Percentiles rank a stretch among this genome's conserved stretches.
Evolutionary conservation across 148 eudicot species (phyloP).

Genomic region (Rhododendron ovatum): DNA sequence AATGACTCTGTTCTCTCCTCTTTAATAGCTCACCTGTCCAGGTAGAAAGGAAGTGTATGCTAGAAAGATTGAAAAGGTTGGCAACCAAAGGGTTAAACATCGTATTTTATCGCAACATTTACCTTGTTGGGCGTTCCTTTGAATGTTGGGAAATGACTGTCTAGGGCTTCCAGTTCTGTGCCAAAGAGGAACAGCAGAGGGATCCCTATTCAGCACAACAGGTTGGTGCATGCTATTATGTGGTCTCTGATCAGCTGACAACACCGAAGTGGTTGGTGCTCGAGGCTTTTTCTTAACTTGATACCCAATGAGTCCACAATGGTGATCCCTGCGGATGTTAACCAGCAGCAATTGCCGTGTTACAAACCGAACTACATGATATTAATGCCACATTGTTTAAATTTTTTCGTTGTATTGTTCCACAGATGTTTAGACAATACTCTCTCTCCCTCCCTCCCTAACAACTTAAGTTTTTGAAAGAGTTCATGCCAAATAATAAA

Average conservation of each 20-base stretch:
- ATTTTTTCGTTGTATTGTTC: neutral
- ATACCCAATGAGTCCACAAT: conserved; percentile 80
- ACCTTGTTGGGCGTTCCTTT: conserved; percentile 22
- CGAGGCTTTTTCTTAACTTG: conserved; percentile 39
- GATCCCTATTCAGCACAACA: conserved; percentile 18
- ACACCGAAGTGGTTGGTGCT: conserved; percentile 15
- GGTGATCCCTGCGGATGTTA: conserved; percentile 61
- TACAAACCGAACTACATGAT: neutral
- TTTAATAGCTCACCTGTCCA: conserved; percentile 27
- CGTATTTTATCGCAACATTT: neutral
- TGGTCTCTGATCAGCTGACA: conserved; percentile 21
- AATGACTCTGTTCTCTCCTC: conserved; percentile 31
- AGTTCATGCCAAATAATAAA: neutral
- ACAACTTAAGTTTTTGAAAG: neutral
- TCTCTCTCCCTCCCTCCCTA: neutral
- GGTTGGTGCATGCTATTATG: conserved; percentile 23
- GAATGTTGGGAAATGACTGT: conserved; percentile 8
- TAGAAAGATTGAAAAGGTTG: neutral
- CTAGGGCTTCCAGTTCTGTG: conserved; percentile 10
- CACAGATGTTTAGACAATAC: neutral
- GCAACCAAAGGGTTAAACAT: neutral
- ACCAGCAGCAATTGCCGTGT: neutral
- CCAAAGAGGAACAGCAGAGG: conserved; percentile 13
- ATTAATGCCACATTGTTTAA: neutral
- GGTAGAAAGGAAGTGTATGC: conserved; percentile 1